Evolutionary conservation across 2,329 filamentous ascomycete species (phyloP).

Genomic region (Tolypocladium inflatum): DNA sequence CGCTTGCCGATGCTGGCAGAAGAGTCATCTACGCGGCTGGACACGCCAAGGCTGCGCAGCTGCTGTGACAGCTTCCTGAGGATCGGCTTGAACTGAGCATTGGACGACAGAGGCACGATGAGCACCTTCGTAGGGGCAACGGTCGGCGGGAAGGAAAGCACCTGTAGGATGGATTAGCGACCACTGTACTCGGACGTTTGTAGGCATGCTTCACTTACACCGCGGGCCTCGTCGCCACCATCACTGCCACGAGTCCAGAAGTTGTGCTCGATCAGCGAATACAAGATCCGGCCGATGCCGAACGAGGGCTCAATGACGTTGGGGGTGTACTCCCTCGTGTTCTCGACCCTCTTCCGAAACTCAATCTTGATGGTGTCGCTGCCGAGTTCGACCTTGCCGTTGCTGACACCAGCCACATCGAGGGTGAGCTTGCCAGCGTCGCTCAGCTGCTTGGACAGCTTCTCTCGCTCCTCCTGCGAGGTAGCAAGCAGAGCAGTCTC

Average conservation of each 20-base stretch:
- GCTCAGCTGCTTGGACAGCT: conserved; percentile 64
- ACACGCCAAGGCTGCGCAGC: conserved; percentile 67
- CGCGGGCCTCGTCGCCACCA: conserved; percentile 63
- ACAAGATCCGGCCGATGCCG: conserved; percentile 90
- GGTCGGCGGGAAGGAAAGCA: conserved; percentile 45
- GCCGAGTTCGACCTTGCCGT: conserved; percentile 68
- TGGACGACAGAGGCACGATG: conserved; percentile 77
- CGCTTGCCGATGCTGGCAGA: conserved; percentile 90
- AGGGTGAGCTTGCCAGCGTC: conserved; percentile 67
- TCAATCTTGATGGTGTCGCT: conserved; percentile 77
- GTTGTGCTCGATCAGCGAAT: conserved; percentile 85
- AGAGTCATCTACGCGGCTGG: conserved; percentile 81
- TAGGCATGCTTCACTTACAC: conserved; percentile 48
- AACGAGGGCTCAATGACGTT: conserved; percentile 98
- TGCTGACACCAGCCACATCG: conserved; percentile 56
- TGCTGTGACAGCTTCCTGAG: conserved; percentile 63
- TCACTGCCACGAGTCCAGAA: conserved; percentile 75
- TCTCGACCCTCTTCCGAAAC: conserved; percentile 72
- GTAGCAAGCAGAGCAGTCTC: conserved; percentile 69
- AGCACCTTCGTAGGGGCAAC: conserved; percentile 94
- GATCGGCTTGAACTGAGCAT: conserved; percentile 72
- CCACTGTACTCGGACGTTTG: neutral
- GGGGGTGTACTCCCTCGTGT: conserved; percentile 83
- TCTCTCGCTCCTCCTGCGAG: conserved; percentile 72
- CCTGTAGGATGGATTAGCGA: conserved; percentile 18